These are phyloP conservation scores for Brachypodium distachyon DNA, from an alignment of 202 grass and related monocot genomes.

Conservation along the genomic window DNA sequence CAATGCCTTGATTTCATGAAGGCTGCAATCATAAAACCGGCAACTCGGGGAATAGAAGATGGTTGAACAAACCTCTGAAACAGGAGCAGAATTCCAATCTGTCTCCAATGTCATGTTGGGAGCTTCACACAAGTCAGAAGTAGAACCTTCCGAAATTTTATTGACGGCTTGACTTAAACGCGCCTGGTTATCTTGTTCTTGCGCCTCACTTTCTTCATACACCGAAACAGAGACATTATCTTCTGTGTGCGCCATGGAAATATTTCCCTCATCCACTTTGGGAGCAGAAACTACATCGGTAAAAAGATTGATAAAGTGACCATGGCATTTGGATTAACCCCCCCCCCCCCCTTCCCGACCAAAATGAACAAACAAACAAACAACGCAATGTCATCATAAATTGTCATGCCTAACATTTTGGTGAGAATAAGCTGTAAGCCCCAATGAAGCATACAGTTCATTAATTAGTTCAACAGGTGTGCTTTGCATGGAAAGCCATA, in stretches of 20 bases:
- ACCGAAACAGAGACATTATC: not conserved
- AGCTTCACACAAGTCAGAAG: constrained; percentile 18
- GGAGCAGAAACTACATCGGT: constrained; percentile 9
- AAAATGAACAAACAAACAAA: no score
- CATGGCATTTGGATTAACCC: not conserved
- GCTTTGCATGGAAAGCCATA: not conserved
- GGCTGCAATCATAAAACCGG: not conserved
- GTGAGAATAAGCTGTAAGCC: not conserved
- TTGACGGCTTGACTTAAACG: not conserved
- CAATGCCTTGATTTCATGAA: constrained; percentile 3
- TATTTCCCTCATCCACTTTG: constrained; percentile 3
- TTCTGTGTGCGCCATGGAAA: not conserved
- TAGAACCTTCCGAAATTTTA: not conserved
- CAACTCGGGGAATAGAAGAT: not conserved
- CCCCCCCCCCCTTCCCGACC: no score
- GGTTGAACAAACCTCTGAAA: constrained; percentile 27
- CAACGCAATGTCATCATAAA: no score
- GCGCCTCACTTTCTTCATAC: constrained; percentile 1
- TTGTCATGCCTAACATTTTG: not conserved
- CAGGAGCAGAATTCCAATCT: constrained; percentile 7
- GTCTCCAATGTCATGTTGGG: constrained; percentile 10
- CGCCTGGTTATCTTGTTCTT: constrained; percentile 10
- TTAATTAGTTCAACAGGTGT: not conserved
- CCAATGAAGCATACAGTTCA: not conserved
- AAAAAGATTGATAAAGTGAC: constrained; percentile 5